phyloP scores from a whole-genome alignment of 345 rosid species.

The Pelargonium nanum region DNA sequence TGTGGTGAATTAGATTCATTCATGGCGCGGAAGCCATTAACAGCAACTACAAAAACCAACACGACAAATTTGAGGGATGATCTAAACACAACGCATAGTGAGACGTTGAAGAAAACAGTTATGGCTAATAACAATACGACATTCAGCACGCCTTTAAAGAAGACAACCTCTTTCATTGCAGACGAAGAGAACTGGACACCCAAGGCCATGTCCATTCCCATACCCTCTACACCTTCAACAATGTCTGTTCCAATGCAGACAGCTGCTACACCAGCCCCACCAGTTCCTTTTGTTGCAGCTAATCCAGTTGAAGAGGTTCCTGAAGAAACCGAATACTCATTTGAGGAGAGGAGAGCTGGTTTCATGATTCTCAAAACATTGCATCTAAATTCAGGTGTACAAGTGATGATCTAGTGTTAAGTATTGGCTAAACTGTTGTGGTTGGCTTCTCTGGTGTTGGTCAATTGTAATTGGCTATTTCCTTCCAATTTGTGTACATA shows the following conservation, averaged over 20 bases:
- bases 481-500: constrained; percentile 13
- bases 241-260: constrained; percentile 70
- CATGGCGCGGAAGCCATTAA: constrained; percentile 66
- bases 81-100: constrained; percentile 9
- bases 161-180: constrained; percentile 8
- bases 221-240: constrained; percentile 60
- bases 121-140: constrained; percentile 20
- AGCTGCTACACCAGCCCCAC: constrained; percentile 49
- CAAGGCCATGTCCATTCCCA: constrained; percentile 36
- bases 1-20: constrained; percentile 50
- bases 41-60: constrained; percentile 41
- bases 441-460: constrained; percentile 16
- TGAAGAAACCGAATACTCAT: constrained; percentile 66
- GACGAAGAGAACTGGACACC: constrained; percentile 72
- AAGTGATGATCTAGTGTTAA: constrained; percentile 26
- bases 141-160: constrained; percentile 45
- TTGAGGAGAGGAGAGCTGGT: constrained; percentile 84
- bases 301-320: constrained; percentile 24
- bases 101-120: constrained; percentile 21
- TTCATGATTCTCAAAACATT: constrained; percentile 34
- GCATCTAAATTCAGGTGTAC: constrained; percentile 28
- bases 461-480: constrained; percentile 56
- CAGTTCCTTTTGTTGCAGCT: constrained; percentile 15
- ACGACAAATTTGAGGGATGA: constrained; percentile 23
- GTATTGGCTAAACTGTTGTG: constrained; percentile 7